Base-by-base conservation (phyloP, 2,329 filamentous ascomycete species). In the Diaporthe amygdali region DNA sequence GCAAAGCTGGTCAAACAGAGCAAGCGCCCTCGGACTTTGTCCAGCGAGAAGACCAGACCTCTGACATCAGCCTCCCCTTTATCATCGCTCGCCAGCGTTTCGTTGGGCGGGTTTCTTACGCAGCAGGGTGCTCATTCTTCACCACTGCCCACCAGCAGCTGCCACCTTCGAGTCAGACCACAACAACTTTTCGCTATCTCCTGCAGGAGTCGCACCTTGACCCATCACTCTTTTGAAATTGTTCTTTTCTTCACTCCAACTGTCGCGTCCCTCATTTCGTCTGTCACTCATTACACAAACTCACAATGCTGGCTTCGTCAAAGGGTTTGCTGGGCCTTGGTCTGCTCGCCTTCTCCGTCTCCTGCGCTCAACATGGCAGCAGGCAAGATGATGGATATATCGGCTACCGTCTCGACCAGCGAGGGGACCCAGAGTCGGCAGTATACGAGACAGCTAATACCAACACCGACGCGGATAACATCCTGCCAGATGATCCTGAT, bases 391-490 rank as follows among this genome's bases (percentile, higher is more conserved):
- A 84, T 71, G 87, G 88, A 72, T 91, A 91, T 77, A 83, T 86
- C 20, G 88, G 87, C 64, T 90, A 90, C 78, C 82, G 84, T 59
- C 85, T 90, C 72, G 80, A 84, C 39, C 80, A 86, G 67, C 82
- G 84, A 41, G 86, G 86, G 63, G 86, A 89, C 75, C 83, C 84
- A 8, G 81, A 85, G 32, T 84, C 87, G 2, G 82, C 84, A 17
- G 78, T 84, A 54, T 90, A 90, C 78, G 86, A 88, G 74, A 90
- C 88, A 0, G 84, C 81, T 52, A 82, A 83, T 74, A 89, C 87
- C 1, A 78, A 79, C 5, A 76, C 80, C 2, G 63, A 56, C 20
- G 84, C 84, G 56, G 83, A 84, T 25, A 82, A 82, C 8, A 76
- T 81, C 1, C 82, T 84, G 0, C 78, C 82, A 27, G 79, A 83